Evolutionary conservation across 2,329 filamentous ascomycete species (phyloP).

Genomic region (Xylariaceae sp.): DNA sequence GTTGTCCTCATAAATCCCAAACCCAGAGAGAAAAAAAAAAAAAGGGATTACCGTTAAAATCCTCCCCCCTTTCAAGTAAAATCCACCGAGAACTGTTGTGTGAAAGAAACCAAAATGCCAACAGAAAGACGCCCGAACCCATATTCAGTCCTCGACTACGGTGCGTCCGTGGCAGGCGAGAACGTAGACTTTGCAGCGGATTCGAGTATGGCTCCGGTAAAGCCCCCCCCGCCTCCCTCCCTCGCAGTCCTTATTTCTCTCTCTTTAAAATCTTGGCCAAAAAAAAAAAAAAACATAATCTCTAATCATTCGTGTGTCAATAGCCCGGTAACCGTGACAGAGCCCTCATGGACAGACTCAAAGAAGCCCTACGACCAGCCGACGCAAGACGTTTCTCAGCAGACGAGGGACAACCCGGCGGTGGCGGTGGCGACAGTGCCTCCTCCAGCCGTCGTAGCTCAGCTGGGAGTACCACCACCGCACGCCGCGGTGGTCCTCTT

Average conservation of each 20-base stretch:
- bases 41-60: too few relatives aligned
- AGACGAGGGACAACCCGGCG: slow-evolving; percentile 6
- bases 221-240: neutral
- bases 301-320: neutral
- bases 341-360: slow-evolving; percentile 15
- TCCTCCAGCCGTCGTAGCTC: slow-evolving; percentile 3
- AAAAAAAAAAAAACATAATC: neutral
- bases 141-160: slow-evolving; percentile 10
- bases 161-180: slow-evolving; percentile 5
- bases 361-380: slow-evolving; percentile 14
- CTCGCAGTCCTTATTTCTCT: neutral
- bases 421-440: slow-evolving; percentile 9
- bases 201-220: slow-evolving; percentile 4
- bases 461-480: neutral
- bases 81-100: too few relatives aligned
- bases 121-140: neutral
- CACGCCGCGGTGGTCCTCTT: slow-evolving; percentile 2
- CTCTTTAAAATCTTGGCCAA: too few relatives aligned
- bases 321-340: slow-evolving; percentile 12
- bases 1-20: too few relatives aligned
- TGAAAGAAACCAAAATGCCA: slow-evolving; percentile 1
- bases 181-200: slow-evolving; percentile 13
- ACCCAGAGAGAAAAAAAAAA: too few relatives aligned
- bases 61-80: too few relatives aligned
- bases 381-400: slow-evolving; percentile 1